Evolutionary conservation across 768 basidiomycete genomes (phyloP), one percentile per base, ranked within the genome.

Genomic region (Melanogaster broomeanus): DNA sequence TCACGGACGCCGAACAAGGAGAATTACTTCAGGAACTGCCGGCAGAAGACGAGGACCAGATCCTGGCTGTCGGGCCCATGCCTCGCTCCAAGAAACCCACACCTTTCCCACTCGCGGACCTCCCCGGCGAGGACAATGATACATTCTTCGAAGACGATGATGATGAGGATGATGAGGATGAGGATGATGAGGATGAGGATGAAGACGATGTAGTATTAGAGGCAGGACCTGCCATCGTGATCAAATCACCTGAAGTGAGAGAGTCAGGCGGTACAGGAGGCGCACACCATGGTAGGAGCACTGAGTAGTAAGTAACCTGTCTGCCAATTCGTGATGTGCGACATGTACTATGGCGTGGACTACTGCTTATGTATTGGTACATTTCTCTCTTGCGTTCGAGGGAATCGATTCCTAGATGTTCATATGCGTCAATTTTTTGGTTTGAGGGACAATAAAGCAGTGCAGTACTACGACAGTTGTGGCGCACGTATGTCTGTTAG

Each of bases 191-290:
- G 56, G 70, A 77, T n/a, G 77, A 77, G 22, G 76, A 78, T 25
- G 87, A 89, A 58, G 81, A 78, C 18, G 88, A 90, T 58, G 68
- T 90, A 21, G 87, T 90, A 60, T 70, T 90, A 60, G 88, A 89
- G 70, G 79, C 85, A 18, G 88, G 88, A 1, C 87, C 88, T 4
- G 77, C 80, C n/a, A 66, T 80, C 35, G 63, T 76, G n/a, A 64
- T 77, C 25, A 79, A 79, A 61, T 57, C 56, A 37, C 33, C 58
- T 33, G 47, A 59, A 22, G n/a, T n/a, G n/a, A n/a, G n/a, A n/a
- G 67, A 63, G 22, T 59, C 48, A 45, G 43, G 48, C 51, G 53
- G 57, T 57, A 66, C 59, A 12, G 63, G 65, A 59, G 67, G 63
- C 53, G 39, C 41, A 10, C 1, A 52, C 38, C 55, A 35, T 47